phyloP scores from a whole-genome alignment of 2,329 filamentous ascomycete genomes.

The Fonsecaea nubica region DNA sequence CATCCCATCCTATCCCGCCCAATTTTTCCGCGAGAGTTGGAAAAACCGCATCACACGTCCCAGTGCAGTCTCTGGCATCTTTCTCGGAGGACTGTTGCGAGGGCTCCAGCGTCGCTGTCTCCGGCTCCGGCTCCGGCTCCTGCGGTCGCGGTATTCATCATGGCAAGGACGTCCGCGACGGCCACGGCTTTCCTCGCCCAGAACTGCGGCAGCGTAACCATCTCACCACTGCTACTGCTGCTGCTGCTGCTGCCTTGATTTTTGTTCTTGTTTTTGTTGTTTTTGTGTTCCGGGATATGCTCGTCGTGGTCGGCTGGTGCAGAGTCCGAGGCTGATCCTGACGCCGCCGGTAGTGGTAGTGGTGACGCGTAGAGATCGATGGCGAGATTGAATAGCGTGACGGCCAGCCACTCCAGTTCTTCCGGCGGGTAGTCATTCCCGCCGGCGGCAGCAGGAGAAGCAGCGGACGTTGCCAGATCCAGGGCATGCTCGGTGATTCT shows the following conservation, averaged over 20 bases:
- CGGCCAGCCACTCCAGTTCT: conserved; percentile 66
- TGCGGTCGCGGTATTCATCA: neutral
- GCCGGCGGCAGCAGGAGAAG: conserved; percentile 31
- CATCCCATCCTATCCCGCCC: neutral
- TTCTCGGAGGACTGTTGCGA: conserved; percentile 21
- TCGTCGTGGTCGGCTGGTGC: neutral
- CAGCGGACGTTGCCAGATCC: conserved; percentile 37
- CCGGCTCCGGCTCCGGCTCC: neutral
- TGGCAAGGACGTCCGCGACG: conserved; percentile 46
- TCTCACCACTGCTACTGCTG: too few species aligned
- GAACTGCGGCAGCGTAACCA: conserved; percentile 37
- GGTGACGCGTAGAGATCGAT: conserved; percentile 57
- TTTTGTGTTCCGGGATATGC: neutral
- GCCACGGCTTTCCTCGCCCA: conserved; percentile 58
- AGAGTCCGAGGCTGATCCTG: neutral
- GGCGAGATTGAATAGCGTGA: conserved; percentile 61
- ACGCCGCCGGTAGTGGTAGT: neutral
- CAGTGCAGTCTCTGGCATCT: conserved; percentile 27
- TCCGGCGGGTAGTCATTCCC: conserved; percentile 55
- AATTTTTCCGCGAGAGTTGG: neutral
- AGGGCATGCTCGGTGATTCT: conserved; percentile 47
- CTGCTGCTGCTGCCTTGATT: neutral
- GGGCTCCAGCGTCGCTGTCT: conserved; percentile 7
- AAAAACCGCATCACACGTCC: conserved; percentile 8
- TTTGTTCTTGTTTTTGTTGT: too few species aligned